These are phyloP conservation scores for Vitis rotundifolia DNA, from an alignment of 164 flowering plant species.

Conservation along the genomic window DNA sequence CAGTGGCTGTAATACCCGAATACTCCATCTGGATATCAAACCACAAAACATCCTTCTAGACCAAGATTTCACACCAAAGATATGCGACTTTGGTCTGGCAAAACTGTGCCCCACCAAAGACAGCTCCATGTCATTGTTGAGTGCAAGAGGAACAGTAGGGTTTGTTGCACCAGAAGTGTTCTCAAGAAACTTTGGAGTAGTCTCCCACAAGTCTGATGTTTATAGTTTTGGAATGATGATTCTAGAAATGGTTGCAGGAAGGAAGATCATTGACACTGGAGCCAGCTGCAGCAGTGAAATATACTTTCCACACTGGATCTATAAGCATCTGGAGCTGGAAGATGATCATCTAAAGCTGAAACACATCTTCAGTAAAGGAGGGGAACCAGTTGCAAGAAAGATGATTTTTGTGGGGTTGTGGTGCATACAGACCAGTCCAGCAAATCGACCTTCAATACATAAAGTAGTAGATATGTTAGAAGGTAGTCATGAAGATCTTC, in stretches of 20 bases:
- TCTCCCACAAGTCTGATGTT: constrained; percentile 29
- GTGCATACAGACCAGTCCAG: constrained; percentile 31
- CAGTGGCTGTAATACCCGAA: constrained; percentile 21
- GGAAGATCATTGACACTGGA: constrained; percentile 3
- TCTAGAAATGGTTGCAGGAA: constrained; percentile 28
- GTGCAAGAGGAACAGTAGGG: constrained; percentile 30
- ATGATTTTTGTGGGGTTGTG: constrained; percentile 32
- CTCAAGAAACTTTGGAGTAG: constrained; percentile 17
- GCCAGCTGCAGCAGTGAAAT: constrained; percentile 8
- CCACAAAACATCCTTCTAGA: constrained; percentile 34
- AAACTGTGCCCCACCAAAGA: constrained; percentile 19
- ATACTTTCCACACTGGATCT: constrained; percentile 24
- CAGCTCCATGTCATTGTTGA: constrained; percentile 23
- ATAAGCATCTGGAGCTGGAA: constrained; percentile 15
- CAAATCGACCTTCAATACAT: constrained; percentile 24
- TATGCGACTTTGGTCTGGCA: constrained; percentile 37
- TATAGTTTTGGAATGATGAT: constrained; percentile 37
- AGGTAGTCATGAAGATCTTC: constrained; percentile 16
- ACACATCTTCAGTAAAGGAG: neutral
- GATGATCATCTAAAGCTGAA: neutral
- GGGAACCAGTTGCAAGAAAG: constrained; percentile 19
- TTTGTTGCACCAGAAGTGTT: constrained; percentile 35
- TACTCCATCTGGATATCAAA: constrained; percentile 33
- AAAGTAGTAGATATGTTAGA: constrained; percentile 33
- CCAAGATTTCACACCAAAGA: constrained; percentile 27